Percentiles rank a stretch among this genome's conserved stretches.
Conservation (phyloP, 2,329 filamentous ascomycete species). For the Fusarium compactum region DNA sequence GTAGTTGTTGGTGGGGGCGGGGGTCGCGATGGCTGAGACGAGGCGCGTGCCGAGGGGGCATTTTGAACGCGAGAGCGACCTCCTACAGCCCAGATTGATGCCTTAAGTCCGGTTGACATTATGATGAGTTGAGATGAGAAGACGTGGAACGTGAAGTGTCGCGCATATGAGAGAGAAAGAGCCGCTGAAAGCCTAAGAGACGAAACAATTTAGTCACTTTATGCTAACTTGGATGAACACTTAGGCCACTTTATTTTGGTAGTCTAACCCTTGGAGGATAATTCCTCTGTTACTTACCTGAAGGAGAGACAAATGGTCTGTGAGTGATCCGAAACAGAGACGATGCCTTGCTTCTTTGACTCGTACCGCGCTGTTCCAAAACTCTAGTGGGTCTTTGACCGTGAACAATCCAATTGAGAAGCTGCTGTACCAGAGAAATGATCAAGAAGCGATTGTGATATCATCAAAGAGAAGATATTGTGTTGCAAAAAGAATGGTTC, state of each 20-base stretch:
- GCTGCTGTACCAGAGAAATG: background rate
- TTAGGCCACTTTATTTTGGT: background rate
- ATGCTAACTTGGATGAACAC: background rate
- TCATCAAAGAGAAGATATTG: background rate
- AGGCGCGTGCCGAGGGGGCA: constrained; percentile 9
- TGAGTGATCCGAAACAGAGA: background rate
- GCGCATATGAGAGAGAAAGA: background rate
- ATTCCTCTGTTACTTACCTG: background rate
- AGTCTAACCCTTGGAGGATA: background rate
- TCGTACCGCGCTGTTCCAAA: background rate
- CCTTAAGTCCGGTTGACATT: constrained; percentile 40
- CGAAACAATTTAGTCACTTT: background rate
- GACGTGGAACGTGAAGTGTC: background rate
- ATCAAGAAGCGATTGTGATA: background rate
- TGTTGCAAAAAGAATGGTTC: background rate
- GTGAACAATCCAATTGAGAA: background rate
- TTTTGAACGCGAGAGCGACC: constrained; percentile 15
- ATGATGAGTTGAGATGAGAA: background rate
- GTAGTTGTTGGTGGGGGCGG: constrained; percentile 3
- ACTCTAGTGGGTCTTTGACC: background rate
- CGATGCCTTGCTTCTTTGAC: background rate
- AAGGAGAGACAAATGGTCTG: background rate
- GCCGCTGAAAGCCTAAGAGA: background rate
- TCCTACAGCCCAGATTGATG: constrained; percentile 45
- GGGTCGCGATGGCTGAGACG: constrained; percentile 29